A percentile compares a stretch with the other conserved stretches of the same genome.
Evolutionary conservation across 768 basidiomycete species (phyloP).

Genomic region (Hygrophorus pudorinus): DNA sequence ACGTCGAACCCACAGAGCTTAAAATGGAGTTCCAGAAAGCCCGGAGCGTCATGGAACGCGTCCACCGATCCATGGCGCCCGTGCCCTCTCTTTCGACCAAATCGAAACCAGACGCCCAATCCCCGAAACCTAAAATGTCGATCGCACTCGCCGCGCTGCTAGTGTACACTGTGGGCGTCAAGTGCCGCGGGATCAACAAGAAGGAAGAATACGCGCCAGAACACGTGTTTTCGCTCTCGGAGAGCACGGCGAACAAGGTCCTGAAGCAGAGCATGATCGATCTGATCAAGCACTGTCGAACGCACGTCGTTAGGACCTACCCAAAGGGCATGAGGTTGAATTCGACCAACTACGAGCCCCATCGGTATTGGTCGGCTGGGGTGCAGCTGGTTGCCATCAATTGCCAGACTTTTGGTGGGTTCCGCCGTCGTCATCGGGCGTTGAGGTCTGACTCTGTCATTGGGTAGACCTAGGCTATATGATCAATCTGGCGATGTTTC

Average conservation of each 20-base stretch:
- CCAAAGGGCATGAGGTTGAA: slow-evolving; percentile 77
- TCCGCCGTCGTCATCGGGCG: slow-evolving; percentile 11
- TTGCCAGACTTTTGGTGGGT: slow-evolving; percentile 92
- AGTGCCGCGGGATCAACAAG: slow-evolving; percentile 88
- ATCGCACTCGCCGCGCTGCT: slow-evolving; percentile 63
- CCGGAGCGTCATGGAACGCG: slow-evolving; percentile 31
- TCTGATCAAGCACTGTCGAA: slow-evolving; percentile 84
- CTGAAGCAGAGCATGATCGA: slow-evolving; percentile 56
- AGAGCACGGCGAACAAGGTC: slow-evolving; percentile 71
- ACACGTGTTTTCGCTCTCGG: slow-evolving; percentile 90
- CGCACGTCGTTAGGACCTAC: slow-evolving; percentile 81
- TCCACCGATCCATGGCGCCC: slow-evolving; percentile 20
- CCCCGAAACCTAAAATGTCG: slow-evolving; percentile 64
- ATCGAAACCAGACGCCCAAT: slow-evolving; percentile 8
- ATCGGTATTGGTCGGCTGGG: slow-evolving; percentile 86
- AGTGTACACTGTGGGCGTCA: slow-evolving; percentile 94
- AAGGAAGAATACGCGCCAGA: slow-evolving; percentile 77
- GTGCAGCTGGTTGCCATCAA: slow-evolving; percentile 91
- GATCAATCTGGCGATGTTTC: slow-evolving; percentile 96
- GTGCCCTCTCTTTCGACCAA: neutral
- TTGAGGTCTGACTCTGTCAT: neutral
- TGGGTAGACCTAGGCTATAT: slow-evolving; percentile 73
- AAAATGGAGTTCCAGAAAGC: slow-evolving; percentile 25
- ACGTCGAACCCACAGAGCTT: slow-evolving; percentile 14
- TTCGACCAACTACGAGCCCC: slow-evolving; percentile 86